Percentiles rank a stretch among this genome's conserved stretches.
These are phyloP conservation scores for Silene latifolia DNA, from an alignment of 148 eudicot genomes.

Conservation along the genomic window DNA sequence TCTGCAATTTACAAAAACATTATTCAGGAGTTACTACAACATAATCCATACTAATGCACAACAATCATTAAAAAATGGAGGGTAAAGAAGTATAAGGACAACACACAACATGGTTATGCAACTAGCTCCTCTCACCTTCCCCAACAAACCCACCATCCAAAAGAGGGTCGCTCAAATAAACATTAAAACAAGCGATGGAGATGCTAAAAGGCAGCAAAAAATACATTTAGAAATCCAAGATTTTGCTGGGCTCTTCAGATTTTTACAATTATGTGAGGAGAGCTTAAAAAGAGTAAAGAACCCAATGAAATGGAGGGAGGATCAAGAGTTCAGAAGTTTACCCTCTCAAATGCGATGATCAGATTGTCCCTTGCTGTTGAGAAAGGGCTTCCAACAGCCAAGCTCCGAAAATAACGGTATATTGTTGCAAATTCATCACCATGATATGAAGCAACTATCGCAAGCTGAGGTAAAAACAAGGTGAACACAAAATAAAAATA, in stretches of 20 bases:
- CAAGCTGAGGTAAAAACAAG: conserved; percentile 55
- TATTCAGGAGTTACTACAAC: neutral
- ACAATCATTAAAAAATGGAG: neutral
- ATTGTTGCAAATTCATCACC: conserved; percentile 74
- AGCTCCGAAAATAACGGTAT: conserved; percentile 92
- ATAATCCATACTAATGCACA: neutral
- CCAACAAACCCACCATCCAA: neutral
- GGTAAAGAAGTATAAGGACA: neutral
- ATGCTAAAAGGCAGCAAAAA: neutral
- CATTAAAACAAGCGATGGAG: neutral
- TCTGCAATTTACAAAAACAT: conserved; percentile 41
- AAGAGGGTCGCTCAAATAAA: neutral
- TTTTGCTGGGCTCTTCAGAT: neutral
- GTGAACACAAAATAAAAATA: conserved; percentile 5
- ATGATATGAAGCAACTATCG: conserved; percentile 80
- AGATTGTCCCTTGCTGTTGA: conserved; percentile 90
- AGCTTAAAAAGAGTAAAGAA: neutral
- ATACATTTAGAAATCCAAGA: neutral
- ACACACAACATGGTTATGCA: neutral
- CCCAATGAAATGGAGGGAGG: neutral
- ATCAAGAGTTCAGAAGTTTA: conserved; percentile 19
- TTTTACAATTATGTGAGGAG: neutral
- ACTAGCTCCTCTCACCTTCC: neutral
- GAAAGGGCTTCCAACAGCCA: conserved; percentile 86
- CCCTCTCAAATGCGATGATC: conserved; percentile 97